A percentile compares a stretch with the other conserved stretches of the same genome.
Evolutionary conservation across 805 yeast species (phyloP).

Genomic region (Candida maesae): DNA sequence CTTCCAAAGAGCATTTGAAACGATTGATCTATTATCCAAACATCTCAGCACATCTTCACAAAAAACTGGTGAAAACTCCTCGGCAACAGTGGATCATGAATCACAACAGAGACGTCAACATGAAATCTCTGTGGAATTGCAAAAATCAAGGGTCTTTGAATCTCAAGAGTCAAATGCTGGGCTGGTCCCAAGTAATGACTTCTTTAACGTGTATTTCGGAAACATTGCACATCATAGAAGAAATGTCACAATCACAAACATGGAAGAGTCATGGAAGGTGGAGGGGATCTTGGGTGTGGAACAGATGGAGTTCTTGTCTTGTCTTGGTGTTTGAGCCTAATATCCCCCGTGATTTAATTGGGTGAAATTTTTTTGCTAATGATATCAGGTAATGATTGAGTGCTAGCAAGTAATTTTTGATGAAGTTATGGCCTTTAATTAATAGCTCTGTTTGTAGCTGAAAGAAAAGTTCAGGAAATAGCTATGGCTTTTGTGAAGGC

Average conservation of each 20-base stretch:
- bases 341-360: no score
- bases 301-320: slow-evolving; percentile 12
- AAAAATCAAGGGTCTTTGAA: slow-evolving; percentile 18
- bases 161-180: slow-evolving; percentile 19
- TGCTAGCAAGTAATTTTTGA: no score
- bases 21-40: slow-evolving; percentile 3
- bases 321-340: slow-evolving; percentile 9
- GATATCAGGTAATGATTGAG: no score
- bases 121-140: slow-evolving; percentile 12
- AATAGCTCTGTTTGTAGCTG: no score
- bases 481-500: no score
- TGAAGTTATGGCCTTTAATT: no score
- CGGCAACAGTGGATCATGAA: no score
- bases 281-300: slow-evolving; percentile 10
- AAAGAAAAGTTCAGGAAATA: no score
- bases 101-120: slow-evolving; percentile 3
- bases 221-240: slow-evolving; percentile 15
- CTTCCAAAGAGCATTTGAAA: slow-evolving; percentile 15
- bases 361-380: no score
- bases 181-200: slow-evolving; percentile 22
- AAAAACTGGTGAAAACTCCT: not conserved
- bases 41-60: slow-evolving; percentile 2
- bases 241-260: slow-evolving; percentile 1
- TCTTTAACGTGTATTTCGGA: slow-evolving; percentile 19
- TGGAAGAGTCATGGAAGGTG: slow-evolving; percentile 8